phyloP scores from a whole-genome alignment of 176 grass and related monocot genomes.

The Oryza brachyantha region DNA sequence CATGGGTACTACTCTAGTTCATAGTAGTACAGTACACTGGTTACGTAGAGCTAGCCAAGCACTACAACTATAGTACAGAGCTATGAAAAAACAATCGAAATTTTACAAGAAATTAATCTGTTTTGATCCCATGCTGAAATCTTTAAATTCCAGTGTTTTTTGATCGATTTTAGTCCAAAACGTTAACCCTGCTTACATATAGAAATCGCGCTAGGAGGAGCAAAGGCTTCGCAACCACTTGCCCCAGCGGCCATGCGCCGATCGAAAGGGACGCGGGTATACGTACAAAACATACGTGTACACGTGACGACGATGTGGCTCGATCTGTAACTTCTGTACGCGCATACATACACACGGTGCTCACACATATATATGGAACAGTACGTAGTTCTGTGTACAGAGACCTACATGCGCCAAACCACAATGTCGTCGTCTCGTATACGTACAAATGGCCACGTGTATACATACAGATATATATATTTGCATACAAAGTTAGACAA shows the following conservation, averaged over 20 bases:
- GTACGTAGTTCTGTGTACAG: background rate
- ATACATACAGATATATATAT: background rate
- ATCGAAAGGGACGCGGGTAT: background rate
- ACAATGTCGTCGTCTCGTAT: background rate
- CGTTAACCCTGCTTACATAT: no score
- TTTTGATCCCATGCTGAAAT: no score
- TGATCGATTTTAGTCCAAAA: no score
- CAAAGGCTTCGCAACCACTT: background rate
- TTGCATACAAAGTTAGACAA: no score
- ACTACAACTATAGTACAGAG: no score
- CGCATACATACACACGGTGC: background rate
- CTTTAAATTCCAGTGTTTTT: no score
- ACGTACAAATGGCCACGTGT: background rate
- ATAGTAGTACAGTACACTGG: no score
- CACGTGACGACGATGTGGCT: background rate
- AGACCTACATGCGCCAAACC: background rate
- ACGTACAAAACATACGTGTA: background rate
- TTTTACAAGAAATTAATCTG: no score
- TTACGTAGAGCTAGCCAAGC: background rate
- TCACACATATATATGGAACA: no score
- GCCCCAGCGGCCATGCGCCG: slow-evolving; percentile 9
- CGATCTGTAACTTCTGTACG: background rate
- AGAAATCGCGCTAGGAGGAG: background rate
- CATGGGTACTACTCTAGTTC: no score
- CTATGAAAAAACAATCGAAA: no score